phyloP scores from a whole-genome alignment of 306 rosid species.

The Sesbania bispinosa region DNA sequence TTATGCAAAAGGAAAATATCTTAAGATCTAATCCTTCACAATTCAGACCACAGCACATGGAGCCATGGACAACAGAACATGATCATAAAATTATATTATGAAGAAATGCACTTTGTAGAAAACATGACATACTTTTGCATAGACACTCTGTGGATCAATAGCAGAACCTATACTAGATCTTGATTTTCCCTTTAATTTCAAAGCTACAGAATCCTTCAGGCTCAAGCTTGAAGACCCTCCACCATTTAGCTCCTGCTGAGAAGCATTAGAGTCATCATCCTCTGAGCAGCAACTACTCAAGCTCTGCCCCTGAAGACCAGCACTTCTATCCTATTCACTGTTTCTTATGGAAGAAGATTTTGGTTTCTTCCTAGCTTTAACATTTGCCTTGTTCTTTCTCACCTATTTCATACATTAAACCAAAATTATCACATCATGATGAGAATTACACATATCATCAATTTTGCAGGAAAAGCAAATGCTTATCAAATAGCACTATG shows the following conservation, averaged over 20 bases:
- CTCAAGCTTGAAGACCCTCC: slow-evolving; percentile 46
- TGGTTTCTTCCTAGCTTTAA: slow-evolving; percentile 46
- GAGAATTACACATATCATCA: not conserved
- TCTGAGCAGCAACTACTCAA: slow-evolving; percentile 63
- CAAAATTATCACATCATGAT: slow-evolving; percentile 13
- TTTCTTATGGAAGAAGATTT: slow-evolving; percentile 37
- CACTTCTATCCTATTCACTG: slow-evolving; percentile 42
- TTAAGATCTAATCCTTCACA: slow-evolving; percentile 1
- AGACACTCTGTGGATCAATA: slow-evolving; percentile 77
- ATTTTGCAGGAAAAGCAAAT: not conserved
- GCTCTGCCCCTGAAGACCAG: slow-evolving; percentile 40
- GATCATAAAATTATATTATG: not conserved
- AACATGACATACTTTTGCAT: slow-evolving; percentile 65
- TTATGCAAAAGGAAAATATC: slow-evolving; percentile 1
- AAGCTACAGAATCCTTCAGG: slow-evolving; percentile 22
- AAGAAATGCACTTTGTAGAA: not conserved
- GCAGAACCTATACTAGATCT: slow-evolving; percentile 59
- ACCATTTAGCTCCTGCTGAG: slow-evolving; percentile 46
- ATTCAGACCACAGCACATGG: not conserved
- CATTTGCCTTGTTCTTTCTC: slow-evolving; percentile 39
- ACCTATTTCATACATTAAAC: too few species aligned
- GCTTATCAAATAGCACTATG: not conserved
- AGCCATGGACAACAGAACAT: not conserved
- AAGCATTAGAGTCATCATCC: slow-evolving; percentile 62
- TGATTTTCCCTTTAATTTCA: slow-evolving; percentile 44